These are phyloP conservation scores for Candida sanyiensis DNA, from an alignment of 805 yeast genomes.

Conservation along the genomic window DNA sequence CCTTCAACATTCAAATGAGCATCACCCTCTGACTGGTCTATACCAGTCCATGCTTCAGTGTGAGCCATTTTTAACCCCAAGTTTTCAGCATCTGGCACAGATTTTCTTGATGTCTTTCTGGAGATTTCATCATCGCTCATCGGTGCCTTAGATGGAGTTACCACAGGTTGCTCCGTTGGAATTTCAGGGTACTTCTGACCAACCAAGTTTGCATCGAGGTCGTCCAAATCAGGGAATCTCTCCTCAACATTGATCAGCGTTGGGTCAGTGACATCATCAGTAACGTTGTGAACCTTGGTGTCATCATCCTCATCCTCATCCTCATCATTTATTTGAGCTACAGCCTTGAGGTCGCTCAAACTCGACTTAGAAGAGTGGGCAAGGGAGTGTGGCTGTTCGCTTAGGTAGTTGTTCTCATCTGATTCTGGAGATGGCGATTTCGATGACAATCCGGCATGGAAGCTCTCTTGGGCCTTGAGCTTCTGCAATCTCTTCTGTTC, in stretches of 20 bases:
- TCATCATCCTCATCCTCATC: constrained; percentile 5
- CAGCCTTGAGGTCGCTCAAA: constrained; percentile 17
- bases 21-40: neutral
- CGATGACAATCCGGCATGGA: neutral
- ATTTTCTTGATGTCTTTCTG: neutral
- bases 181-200: constrained; percentile 12
- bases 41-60: constrained; percentile 22
- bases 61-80: constrained; percentile 15
- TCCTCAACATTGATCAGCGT: constrained; percentile 44
- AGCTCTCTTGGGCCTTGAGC: constrained; percentile 2
- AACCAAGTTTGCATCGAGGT: constrained; percentile 16
- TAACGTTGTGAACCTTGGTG: neutral
- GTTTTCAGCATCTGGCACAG: constrained; percentile 1
- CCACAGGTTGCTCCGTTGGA: too few relatives aligned
- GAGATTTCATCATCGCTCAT: too few relatives aligned
- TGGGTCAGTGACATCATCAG: constrained; percentile 19
- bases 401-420: constrained; percentile 4
- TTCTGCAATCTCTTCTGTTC: constrained; percentile 17
- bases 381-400: constrained; percentile 17
- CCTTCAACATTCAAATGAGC: constrained; percentile 16
- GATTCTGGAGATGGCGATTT: neutral
- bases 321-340: constrained; percentile 2
- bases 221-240: constrained; percentile 46
- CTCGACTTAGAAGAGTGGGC: constrained; percentile 24
- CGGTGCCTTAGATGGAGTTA: too few relatives aligned